These are phyloP conservation scores for Penicillium silybi DNA, from an alignment of 495 filamentous ascomycete genomes.

Conservation along the genomic window DNA sequence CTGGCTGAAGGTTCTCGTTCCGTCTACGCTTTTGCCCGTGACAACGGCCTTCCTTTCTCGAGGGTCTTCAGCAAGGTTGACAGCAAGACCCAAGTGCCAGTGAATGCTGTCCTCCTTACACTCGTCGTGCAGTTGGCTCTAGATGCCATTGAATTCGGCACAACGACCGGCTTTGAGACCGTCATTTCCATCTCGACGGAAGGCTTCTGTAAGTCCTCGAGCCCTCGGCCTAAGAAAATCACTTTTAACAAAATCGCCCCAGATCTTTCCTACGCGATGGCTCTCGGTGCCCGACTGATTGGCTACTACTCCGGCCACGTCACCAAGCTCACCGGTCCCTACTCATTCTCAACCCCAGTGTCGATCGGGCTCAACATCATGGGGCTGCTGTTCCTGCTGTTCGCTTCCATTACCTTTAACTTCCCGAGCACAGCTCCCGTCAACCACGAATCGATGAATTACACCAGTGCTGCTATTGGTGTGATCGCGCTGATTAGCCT, in stretches of 20 bases:
- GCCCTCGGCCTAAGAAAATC: not conserved
- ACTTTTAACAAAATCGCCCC: slow-evolving; percentile 15
- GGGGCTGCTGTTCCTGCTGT: slow-evolving; percentile 51
- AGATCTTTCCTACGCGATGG: slow-evolving; percentile 58
- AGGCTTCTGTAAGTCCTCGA: slow-evolving; percentile 49
- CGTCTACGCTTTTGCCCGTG: slow-evolving; percentile 46
- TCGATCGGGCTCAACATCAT: slow-evolving; percentile 48
- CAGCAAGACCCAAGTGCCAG: slow-evolving; percentile 38
- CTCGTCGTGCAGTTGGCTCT: slow-evolving; percentile 50
- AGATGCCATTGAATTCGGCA: slow-evolving; percentile 56
- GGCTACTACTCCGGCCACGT: slow-evolving; percentile 43
- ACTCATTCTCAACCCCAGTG: slow-evolving; percentile 30
- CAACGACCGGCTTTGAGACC: slow-evolving; percentile 53
- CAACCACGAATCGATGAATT: slow-evolving; percentile 53
- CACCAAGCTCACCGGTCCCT: slow-evolving; percentile 36
- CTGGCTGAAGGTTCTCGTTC: slow-evolving; percentile 43
- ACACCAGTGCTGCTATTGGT: slow-evolving; percentile 54
- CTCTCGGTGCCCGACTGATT: slow-evolving; percentile 48
- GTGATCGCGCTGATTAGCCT: slow-evolving; percentile 48
- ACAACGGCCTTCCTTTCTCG: slow-evolving; percentile 47
- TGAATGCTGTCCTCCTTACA: slow-evolving; percentile 48
- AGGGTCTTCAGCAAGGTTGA: slow-evolving; percentile 38
- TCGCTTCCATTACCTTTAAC: slow-evolving; percentile 55
- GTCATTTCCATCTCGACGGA: slow-evolving; percentile 54
- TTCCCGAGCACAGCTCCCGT: slow-evolving; percentile 51